Percentiles rank a stretch among this genome's conserved stretches.
These are phyloP conservation scores for Boletus rex-veris DNA, from an alignment of 768 basidiomycete species.

Conservation along the genomic window DNA sequence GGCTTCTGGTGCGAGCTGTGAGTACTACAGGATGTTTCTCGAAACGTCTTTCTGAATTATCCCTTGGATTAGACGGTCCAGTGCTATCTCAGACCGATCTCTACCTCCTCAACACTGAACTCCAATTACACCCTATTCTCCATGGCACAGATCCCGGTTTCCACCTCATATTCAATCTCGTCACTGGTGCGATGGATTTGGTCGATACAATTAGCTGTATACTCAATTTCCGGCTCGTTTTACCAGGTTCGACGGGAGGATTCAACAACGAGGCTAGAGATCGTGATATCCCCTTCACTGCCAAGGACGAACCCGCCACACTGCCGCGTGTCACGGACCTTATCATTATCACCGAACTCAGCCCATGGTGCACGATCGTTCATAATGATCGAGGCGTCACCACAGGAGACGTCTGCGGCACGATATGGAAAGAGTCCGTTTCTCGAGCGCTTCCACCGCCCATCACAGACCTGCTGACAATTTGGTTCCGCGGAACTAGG, in stretches of 20 bases:
- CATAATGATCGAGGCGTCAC: conserved; percentile 74
- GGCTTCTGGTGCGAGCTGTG: conserved; percentile 36
- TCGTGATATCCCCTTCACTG: conserved; percentile 51
- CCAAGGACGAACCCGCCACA: conserved; percentile 64
- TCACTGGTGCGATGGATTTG: conserved; percentile 46
- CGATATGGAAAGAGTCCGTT: conserved; percentile 75
- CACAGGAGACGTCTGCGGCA: conserved; percentile 65
- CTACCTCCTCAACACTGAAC: conserved; percentile 66
- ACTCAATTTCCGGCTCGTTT: not conserved
- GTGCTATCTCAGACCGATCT: conserved; percentile 78
- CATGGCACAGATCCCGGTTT: conserved; percentile 44
- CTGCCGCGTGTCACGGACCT: conserved; percentile 62
- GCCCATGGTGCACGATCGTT: conserved; percentile 78
- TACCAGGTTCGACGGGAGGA: conserved; percentile 55
- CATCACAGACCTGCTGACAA: conserved; percentile 6
- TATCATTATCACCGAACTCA: conserved; percentile 54
- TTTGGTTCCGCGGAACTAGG: conserved; percentile 35
- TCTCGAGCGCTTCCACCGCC: not conserved
- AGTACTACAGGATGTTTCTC: conserved; percentile 10
- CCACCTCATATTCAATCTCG: conserved; percentile 69
- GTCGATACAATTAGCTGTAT: not conserved
- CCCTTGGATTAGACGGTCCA: conserved; percentile 58
- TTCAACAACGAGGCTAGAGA: conserved; percentile 59
- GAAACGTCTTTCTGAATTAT: not conserved
- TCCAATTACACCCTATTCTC: conserved; percentile 75